Conservation (phyloP, 768 basidiomycete species). For the Coprinopsis cinerea region DNA sequence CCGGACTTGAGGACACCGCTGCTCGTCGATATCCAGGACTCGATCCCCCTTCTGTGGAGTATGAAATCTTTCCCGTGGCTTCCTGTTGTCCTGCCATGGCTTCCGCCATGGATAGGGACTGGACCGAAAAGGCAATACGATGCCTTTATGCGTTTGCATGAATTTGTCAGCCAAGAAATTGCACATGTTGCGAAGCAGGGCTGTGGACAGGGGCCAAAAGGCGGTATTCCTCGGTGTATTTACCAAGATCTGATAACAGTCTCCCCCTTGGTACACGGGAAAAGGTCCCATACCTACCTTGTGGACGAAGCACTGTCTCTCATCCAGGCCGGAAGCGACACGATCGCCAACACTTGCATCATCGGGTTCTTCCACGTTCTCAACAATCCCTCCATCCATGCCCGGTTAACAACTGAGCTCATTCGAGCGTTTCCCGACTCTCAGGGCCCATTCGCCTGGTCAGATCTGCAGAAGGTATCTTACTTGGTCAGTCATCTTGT, state of each 20-base stretch:
- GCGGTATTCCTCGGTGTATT: not conserved
- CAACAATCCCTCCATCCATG: slow-evolving; percentile 21
- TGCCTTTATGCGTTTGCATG: slow-evolving; percentile 15
- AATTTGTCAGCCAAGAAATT: slow-evolving; percentile 10
- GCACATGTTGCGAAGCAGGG: no score
- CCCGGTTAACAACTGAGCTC: slow-evolving; percentile 28
- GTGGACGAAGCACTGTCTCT: slow-evolving; percentile 32
- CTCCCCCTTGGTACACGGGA: not conserved
- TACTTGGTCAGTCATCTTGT: slow-evolving; percentile 30
- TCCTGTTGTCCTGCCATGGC: slow-evolving; percentile 8
- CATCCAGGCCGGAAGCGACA: slow-evolving; percentile 33
- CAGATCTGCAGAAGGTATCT: slow-evolving; percentile 32
- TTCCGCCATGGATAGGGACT: slow-evolving; percentile 16
- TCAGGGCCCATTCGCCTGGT: slow-evolving; percentile 19
- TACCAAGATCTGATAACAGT: not conserved
- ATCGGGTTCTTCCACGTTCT: slow-evolving; percentile 34
- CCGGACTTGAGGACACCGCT: slow-evolving; percentile 30
- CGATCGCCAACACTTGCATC: slow-evolving; percentile 32
- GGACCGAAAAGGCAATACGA: slow-evolving; percentile 12
- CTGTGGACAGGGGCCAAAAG: not conserved
- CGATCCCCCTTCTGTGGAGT: slow-evolving; percentile 16
- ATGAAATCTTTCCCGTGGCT: not conserved
- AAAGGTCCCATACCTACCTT: slow-evolving; percentile 4
- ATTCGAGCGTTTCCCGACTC: slow-evolving; percentile 29
- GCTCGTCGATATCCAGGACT: slow-evolving; percentile 24